These are phyloP conservation scores for Phyllosticta citrichinensis DNA, from an alignment of 2,329 filamentous ascomycete species.

Conservation along the genomic window DNA sequence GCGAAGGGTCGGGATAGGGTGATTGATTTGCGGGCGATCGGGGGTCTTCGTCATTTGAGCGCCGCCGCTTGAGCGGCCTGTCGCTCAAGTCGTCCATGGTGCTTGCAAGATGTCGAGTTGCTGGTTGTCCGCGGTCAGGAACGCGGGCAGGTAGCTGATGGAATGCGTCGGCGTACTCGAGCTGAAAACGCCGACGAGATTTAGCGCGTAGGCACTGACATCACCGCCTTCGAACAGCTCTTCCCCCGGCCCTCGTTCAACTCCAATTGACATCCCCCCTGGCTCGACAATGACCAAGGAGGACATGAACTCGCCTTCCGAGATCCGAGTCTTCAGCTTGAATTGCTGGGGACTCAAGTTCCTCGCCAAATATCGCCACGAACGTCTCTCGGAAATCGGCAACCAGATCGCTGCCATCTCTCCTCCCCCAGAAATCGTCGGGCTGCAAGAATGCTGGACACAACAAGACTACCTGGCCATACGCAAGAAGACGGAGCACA, in stretches of 20 bases:
- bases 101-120: neutral
- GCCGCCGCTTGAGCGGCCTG: constrained; percentile 22
- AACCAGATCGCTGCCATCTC: constrained; percentile 59
- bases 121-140: neutral
- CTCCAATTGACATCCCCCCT: neutral
- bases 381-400: constrained; percentile 76
- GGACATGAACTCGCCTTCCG: neutral
- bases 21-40: constrained; percentile 22
- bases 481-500: constrained; percentile 57
- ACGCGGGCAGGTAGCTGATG: neutral
- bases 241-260: neutral
- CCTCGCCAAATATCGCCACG: constrained; percentile 65
- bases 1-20: constrained; percentile 18
- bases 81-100: constrained; percentile 10
- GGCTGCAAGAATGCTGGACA: constrained; percentile 92
- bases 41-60: constrained; percentile 19
- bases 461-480: constrained; percentile 74
- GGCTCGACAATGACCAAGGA: neutral
- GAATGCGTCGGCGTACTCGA: constrained; percentile 1
- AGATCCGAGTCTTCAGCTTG: constrained; percentile 68
- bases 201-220: constrained; percentile 5
- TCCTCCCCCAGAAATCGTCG: constrained; percentile 72
- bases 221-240: neutral
- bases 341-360: constrained; percentile 97
- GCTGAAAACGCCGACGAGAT: neutral